Evolutionary conservation across 352 stramenopile species (phyloP), one percentile per base, ranked within the genome.

Genomic region (Pythium coloratum): DNA sequence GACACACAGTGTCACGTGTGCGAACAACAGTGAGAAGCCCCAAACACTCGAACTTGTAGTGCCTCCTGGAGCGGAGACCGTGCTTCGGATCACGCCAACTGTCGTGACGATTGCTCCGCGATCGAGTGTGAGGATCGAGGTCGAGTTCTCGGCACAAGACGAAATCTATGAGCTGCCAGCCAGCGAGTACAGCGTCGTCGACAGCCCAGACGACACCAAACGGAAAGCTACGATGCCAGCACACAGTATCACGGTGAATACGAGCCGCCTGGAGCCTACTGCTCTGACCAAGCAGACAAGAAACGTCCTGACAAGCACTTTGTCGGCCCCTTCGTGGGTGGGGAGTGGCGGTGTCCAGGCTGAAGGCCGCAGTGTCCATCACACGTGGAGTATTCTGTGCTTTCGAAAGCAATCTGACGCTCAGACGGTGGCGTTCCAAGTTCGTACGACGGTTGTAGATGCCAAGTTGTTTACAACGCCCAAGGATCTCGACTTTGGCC

Each of bases 351-450:
- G 72, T 2, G 50, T 87, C 8, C 26, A 44, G 10, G 34, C 28
- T 0, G 84, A 95, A 59, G 73, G 79, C 24, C 85, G 83, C 42
- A 91, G 88, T 57, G 77, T 87, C 30, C 89, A 97, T 38, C 82
- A 86, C 16, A 85, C 51, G 13, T 97, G 85, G 86, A 90, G 72
- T 2, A 50, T 96, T 2, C 70, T 90, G 1, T 96, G 82, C 71
- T 96, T 92, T 36, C 68, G 81, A 14, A 69, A 86, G 55, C 34
- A 18, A 0, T 44, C 51, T 5, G 2, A n/a, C 38, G 9, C 28
- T 56, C 50, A 53, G 16, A 53, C 20, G 7, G 56, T 46, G 13
- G 81, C 82, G 2, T 67, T 96, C 3, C 76, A 95, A 60, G 64
- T 96, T 0, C 72, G 67, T 6, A 94, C 88, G 3, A 90, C 88